Base-by-base conservation (phyloP, 371 early-diverging fungal genomes). In the Rhizopus arrhizus region DNA sequence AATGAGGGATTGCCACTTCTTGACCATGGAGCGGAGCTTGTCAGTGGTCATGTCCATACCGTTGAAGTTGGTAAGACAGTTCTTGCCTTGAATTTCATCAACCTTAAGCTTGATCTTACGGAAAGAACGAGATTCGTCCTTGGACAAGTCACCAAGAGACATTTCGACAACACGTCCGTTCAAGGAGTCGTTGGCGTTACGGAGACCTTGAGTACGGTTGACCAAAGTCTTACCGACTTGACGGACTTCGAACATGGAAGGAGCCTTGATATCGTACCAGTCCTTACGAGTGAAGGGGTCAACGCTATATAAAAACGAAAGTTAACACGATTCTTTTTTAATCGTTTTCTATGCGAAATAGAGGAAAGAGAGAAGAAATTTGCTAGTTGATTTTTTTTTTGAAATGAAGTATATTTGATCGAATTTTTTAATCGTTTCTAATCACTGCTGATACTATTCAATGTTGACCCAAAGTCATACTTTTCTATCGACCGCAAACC, bases 231-330 rank as follows among this genome's bases (percentile, higher is more conserved):
- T 96, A 77, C 97, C 98, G 68, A 93, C 89, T 69, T 91, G 85
- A 70, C 95, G 92, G 71, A 88, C 87, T 57, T 90, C 89, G 78
- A 99, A 99, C 82, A 95, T 89, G 75, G 94, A 89, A 68, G 99
- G 99, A 66, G 97, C 98, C 87, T 95, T 94, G 89, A 99, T 89
- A 79, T 97, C 97, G 80, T 97, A 99, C 99, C 99, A 98, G 83
- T 99, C 99, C 91, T 99, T 99, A 74, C 98, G 94, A 86, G 92
- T 86, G 91, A 93, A 95, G 82, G 95, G 95, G 80, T 95, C 95
- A 72, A 94, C 87, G 72, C 90, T 92, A 65, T 12, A 53, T 13
- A 15, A 56, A 46, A 43, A 51, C 4, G 16, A 43, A 43, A 43
- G 22, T 22, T 22, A 22, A 22, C 22, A 2, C 22, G 22, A 22